phyloP scores from a whole-genome alignment of 2,329 filamentous ascomycete genomes.

The Arthrobotrys conoides region DNA sequence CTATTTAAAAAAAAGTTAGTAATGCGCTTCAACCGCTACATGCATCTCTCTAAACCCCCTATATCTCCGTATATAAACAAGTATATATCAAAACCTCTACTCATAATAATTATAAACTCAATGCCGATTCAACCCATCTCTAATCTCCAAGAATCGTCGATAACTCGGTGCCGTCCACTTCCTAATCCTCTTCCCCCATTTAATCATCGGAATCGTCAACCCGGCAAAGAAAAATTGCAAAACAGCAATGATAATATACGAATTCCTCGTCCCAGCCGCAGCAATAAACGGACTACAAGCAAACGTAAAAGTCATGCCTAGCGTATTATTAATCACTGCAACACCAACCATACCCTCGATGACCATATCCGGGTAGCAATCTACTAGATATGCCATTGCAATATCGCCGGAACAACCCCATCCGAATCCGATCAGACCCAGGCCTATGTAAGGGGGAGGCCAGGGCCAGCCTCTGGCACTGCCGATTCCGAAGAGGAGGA shows the following conservation, averaged over 20 bases:
- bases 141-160: constrained; percentile 69
- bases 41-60: neutral
- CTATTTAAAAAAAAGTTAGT: neutral
- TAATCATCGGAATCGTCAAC: constrained; percentile 72
- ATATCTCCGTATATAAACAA: neutral
- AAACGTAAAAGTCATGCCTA: constrained; percentile 73
- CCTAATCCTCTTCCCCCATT: constrained; percentile 71
- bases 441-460: constrained; percentile 72
- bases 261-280: constrained; percentile 68
- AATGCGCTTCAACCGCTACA: neutral
- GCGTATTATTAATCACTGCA: constrained; percentile 73
- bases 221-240: constrained; percentile 71
- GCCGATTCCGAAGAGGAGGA: constrained; percentile 72
- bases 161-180: constrained; percentile 70
- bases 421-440: constrained; percentile 74
- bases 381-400: constrained; percentile 72
- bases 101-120: neutral
- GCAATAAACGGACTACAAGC: constrained; percentile 71
- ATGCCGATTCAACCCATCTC: constrained; percentile 67
- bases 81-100: neutral
- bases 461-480: constrained; percentile 71
- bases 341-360: constrained; percentile 74
- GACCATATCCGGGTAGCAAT: constrained; percentile 73
- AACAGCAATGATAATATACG: constrained; percentile 71
- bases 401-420: constrained; percentile 74